Conservation (phyloP, 148 eudicot genomes). For the Simmondsia chinensis region DNA sequence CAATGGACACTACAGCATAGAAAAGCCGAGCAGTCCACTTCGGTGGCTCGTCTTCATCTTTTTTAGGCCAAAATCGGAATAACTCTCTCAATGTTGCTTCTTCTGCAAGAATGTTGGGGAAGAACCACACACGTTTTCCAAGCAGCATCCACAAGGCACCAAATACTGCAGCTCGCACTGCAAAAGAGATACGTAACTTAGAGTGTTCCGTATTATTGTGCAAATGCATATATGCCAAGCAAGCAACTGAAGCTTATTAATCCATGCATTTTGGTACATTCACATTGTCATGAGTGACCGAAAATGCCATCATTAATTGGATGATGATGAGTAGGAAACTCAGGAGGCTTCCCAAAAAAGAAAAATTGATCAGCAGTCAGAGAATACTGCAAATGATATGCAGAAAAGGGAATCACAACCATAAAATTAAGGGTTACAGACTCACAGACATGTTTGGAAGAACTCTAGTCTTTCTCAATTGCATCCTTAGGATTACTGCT, state of each 20-base stretch:
- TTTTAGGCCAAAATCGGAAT: constrained; percentile 93
- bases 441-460: too few species aligned
- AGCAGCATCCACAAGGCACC: constrained; percentile 70
- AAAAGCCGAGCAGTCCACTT: constrained; percentile 91
- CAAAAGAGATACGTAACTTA: constrained; percentile 17
- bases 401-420: too few species aligned
- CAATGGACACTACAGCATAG: constrained; percentile 52
- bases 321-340: too few species aligned
- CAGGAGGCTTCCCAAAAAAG: too few species aligned
- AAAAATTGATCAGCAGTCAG: background rate
- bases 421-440: too few species aligned
- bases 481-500: too few species aligned
- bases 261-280: too few species aligned
- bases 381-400: too few species aligned
- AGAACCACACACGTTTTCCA: constrained; percentile 88
- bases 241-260: background rate
- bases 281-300: too few species aligned
- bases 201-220: too few species aligned
- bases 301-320: too few species aligned
- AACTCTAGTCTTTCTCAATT: too few species aligned
- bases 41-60: constrained; percentile 87
- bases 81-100: constrained; percentile 89
- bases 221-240: background rate
- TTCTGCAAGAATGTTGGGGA: constrained; percentile 98
- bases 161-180: constrained; percentile 87